These are phyloP conservation scores for Neoarthrinium moseri DNA, from an alignment of 2,329 filamentous ascomycete species.

Conservation along the genomic window DNA sequence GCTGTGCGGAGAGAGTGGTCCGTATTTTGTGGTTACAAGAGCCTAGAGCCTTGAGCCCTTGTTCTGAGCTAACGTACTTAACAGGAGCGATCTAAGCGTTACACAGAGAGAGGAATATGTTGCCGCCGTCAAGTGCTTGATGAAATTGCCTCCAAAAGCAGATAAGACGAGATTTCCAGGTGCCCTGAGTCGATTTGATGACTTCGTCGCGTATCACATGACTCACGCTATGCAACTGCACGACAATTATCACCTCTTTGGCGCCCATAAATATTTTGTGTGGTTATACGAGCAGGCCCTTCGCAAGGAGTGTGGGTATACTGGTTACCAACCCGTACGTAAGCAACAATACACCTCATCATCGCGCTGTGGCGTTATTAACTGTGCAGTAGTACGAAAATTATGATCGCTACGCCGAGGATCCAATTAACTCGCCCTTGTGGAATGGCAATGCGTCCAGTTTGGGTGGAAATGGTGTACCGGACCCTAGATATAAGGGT, in stretches of 20 bases:
- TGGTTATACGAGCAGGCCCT: slow-evolving; percentile 20
- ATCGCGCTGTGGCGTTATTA: too few relatives aligned
- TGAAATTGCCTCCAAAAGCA: slow-evolving; percentile 14
- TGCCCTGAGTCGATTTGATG: slow-evolving; percentile 21
- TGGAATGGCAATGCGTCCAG: slow-evolving; percentile 46
- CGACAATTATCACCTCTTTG: too few relatives aligned
- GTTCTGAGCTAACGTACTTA: too few relatives aligned
- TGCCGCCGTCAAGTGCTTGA: slow-evolving; percentile 19
- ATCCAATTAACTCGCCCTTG: slow-evolving; percentile 39
- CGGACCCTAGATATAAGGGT: slow-evolving; percentile 15
- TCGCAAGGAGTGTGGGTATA: slow-evolving; percentile 21
- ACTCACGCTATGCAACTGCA: slow-evolving; percentile 19
- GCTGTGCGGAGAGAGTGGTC: too few relatives aligned
- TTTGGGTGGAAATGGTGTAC: slow-evolving; percentile 41
- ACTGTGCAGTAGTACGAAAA: too few relatives aligned
- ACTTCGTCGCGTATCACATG: slow-evolving; percentile 25
- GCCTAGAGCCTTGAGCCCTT: too few relatives aligned
- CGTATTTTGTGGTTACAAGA: too few relatives aligned
- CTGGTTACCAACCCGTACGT: slow-evolving; percentile 18
- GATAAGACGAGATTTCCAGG: slow-evolving; percentile 16
- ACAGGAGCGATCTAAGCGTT: too few relatives aligned
- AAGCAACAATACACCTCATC: neutral
- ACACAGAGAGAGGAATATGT: slow-evolving; percentile 19
- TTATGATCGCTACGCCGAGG: slow-evolving; percentile 36
- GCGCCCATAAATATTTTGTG: slow-evolving; percentile 20